These are phyloP conservation scores for Artemisia annua DNA, from an alignment of 129 eudicot genomes.

Conservation along the genomic window DNA sequence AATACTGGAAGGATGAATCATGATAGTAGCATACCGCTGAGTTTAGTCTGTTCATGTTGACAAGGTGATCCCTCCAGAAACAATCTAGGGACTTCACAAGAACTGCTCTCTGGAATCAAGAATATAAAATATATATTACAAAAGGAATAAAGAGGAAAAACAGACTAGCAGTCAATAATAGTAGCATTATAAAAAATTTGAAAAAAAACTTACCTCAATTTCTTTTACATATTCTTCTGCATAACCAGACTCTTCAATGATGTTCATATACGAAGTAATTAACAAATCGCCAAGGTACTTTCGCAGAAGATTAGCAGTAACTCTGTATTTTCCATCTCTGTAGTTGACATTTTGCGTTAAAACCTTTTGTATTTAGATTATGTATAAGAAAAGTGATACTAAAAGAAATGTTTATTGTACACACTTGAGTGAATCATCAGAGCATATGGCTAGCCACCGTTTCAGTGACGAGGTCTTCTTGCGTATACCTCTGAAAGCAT, in stretches of 20 bases:
- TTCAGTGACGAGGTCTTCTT: slow-evolving; percentile 71
- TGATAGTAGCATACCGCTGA: slow-evolving; percentile 84
- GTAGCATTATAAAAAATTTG: not conserved
- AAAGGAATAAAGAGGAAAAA: not conserved
- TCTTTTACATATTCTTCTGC: slow-evolving; percentile 67
- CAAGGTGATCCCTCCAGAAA: slow-evolving; percentile 99
- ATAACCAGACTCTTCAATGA: slow-evolving; percentile 75
- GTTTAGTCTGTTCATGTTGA: slow-evolving; percentile 92
- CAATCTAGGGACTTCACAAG: slow-evolving; percentile 86
- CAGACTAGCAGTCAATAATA: not conserved
- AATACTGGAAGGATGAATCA: slow-evolving; percentile 5
- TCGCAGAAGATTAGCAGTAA: slow-evolving; percentile 64
- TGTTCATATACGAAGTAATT: slow-evolving; percentile 78
- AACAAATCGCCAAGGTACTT: slow-evolving; percentile 91
- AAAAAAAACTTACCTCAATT: slow-evolving; percentile 64
- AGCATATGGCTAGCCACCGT: slow-evolving; percentile 87
- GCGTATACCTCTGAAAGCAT: slow-evolving; percentile 82
- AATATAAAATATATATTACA: slow-evolving; percentile 2
- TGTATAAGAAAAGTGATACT: not conserved
- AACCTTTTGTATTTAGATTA: not conserved
- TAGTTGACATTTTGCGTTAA: slow-evolving; percentile 21
- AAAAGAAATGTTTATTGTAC: slow-evolving; percentile 23
- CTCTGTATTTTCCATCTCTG: slow-evolving; percentile 78
- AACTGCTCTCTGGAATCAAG: slow-evolving; percentile 65
- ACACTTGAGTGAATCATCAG: slow-evolving; percentile 78